A percentile compares a stretch with the other conserved stretches of the same genome.
phyloP scores from a whole-genome alignment of 2,329 filamentous ascomycete species.

The Penicillium capsulatum region DNA sequence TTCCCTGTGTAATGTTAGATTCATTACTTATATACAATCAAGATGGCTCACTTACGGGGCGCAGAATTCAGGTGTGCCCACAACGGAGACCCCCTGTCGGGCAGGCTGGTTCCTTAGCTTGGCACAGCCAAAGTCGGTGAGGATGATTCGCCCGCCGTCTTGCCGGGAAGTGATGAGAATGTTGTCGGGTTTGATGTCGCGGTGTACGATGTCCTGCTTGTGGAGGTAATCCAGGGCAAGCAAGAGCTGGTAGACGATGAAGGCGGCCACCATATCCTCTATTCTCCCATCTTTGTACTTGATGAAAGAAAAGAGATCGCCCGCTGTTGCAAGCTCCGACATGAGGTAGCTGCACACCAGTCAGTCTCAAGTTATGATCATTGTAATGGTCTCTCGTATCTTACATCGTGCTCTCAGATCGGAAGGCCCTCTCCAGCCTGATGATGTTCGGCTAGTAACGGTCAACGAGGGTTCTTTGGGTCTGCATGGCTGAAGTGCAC shows the following conservation, averaged over 20 bases:
- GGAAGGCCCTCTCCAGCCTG: conserved; percentile 53
- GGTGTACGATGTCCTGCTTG: conserved; percentile 52
- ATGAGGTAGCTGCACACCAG: conserved; percentile 51
- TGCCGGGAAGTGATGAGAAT: conserved; percentile 55
- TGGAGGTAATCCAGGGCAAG: conserved; percentile 59
- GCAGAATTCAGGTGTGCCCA: conserved; percentile 55
- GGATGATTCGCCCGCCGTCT: conserved; percentile 50
- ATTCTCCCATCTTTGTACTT: conserved; percentile 49
- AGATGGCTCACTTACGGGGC: conserved; percentile 52
- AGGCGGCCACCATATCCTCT: conserved; percentile 49
- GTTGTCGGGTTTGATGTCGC: conserved; percentile 62
- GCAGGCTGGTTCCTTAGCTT: conserved; percentile 31
- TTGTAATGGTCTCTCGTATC: conserved; percentile 9
- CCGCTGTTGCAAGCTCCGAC: conserved; percentile 56
- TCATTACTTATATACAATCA: too few relatives aligned
- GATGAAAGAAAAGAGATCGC: conserved; percentile 59
- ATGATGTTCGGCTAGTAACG: conserved; percentile 55
- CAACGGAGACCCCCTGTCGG: conserved; percentile 51
- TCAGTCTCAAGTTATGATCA: not conserved
- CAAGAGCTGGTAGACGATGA: conserved; percentile 54
- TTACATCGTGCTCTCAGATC: conserved; percentile 50
- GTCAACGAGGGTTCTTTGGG: not conserved
- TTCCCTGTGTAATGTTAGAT: too few relatives aligned
- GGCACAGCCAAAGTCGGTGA: conserved; percentile 60
- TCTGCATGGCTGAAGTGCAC: conserved; percentile 1